phyloP scores from a whole-genome alignment of 805 yeast species.

The Metschnikowia cerradonensis region DNA sequence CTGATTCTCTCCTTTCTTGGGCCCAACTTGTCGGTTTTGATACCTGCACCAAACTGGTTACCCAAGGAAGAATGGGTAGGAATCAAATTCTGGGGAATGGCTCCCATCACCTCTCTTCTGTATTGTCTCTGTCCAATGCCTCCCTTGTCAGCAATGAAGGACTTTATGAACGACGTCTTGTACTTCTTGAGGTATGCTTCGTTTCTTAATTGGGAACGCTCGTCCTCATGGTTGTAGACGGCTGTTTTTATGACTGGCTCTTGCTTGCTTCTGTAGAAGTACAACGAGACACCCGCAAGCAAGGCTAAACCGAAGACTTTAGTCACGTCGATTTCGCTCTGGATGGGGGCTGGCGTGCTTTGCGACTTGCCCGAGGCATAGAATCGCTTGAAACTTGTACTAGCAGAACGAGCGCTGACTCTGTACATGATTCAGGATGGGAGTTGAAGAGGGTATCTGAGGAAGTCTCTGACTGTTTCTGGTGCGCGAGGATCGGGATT shows the following conservation, averaged over 20 bases:
- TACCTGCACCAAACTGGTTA: constrained; percentile 41
- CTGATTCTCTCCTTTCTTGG: constrained; percentile 43
- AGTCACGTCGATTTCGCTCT: constrained; percentile 35
- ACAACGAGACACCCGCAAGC: constrained; percentile 32
- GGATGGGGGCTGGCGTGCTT: constrained; percentile 17
- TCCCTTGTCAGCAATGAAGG: constrained; percentile 41
- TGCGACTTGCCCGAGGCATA: constrained; percentile 13
- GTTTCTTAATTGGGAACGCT: constrained; percentile 32
- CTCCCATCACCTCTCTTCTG: constrained; percentile 30
- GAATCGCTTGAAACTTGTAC: constrained; percentile 13
- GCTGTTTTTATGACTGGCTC: constrained; percentile 37
- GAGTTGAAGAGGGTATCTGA: neutral
- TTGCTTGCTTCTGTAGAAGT: constrained; percentile 17
- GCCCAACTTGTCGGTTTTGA: constrained; percentile 40
- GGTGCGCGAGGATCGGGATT: neutral
- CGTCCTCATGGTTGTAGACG: constrained; percentile 31
- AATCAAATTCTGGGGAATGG: constrained; percentile 31
- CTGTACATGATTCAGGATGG: constrained; percentile 13
- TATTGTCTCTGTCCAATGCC: constrained; percentile 43
- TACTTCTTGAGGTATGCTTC: constrained; percentile 36
- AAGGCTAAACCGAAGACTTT: constrained; percentile 41
- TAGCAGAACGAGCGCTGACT: constrained; percentile 16
- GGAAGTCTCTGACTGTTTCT: neutral
- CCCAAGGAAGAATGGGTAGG: constrained; percentile 41
- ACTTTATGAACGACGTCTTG: constrained; percentile 40